Base-by-base conservation (phyloP, 495 filamentous ascomycete genomes). In the Hyaloscypha hepaticicola region DNA sequence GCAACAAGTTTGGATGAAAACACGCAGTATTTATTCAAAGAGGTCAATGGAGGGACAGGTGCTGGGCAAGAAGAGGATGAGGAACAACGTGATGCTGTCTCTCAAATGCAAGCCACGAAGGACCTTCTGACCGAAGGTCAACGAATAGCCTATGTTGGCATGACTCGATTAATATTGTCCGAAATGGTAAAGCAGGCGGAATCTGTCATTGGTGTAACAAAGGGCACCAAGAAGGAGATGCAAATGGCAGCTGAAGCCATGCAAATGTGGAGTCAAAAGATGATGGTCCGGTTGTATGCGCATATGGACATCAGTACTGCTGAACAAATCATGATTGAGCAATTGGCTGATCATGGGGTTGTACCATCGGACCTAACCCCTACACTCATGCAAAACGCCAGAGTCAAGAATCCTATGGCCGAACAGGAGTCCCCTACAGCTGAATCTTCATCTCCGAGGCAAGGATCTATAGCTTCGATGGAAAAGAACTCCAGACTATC, bases 321-420 rank as follows among this genome's bases (percentile, higher is more conserved):
- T 61, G 95, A 99, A 79, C 95, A 99, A 78, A 79, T 99, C 70
- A 99, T 99, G 95, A 97, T 99, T 67, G 95, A 99, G 75, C 96
- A 99, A 75, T 79, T 99, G 64, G 86, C 89, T 14, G 90, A 91
- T 56, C 95, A 99, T 77, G 96, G 93, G 14, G 92, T 99, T 8
- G 77, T 90, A 64, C 89, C 94, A 1, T 76, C 75, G 33, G 95
- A 99, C 75, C 80, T 99, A 27, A 90, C 91, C 0, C 89, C 88
- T 4, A 82, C 90, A 1, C 80, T 99, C 52, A 96, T 97, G 91
- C 88, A 93, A 64, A 97, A 97, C 77, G 85, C 93, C 24, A 82
- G 93, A 53, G 95, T 99, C 31, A 91, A 91, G 72, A 99, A 99
- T 67, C 96, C 95, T 2, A 88, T 96, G 82, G 90, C 88, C 5